Evolutionary conservation across 306 rosid genomes (phyloP), one percentile per base, ranked within the genome.

Genomic region (Trifolium dubium): DNA sequence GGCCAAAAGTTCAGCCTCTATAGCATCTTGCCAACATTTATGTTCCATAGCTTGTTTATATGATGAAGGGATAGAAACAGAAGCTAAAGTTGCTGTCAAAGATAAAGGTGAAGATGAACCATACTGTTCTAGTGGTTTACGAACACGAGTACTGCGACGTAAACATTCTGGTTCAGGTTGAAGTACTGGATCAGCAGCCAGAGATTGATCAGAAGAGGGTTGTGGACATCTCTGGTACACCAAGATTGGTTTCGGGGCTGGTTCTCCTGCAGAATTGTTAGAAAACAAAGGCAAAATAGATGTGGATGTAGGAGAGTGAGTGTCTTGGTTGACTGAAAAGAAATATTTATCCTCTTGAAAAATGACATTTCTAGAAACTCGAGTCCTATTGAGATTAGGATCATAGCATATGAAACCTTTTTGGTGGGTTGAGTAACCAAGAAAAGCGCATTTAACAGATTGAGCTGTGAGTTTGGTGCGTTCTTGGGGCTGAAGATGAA

Each of bases 31-130:
- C 66, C 58, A 65, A 66, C 73, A 66, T 35, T 53, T 14, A 65
- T 40, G 67, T 23, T 66, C 46, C 17, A 55, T 29, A 1, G 80
- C 80, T 8, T 76, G 58, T 49, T 65, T 65, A 43, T 76, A 65
- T 6, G 54, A 76, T 1, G 65, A 50, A 28, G 49, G 67, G 14
- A 54, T 50, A 74, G 14, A 8, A 74, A 34, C 35, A 54, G 19
- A 71, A 4, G 66, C 23, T 19, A 55, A 37, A 12, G 41, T 55
- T 55, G 54, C n/a, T 71, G 54, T 71, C 15, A 55, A 3, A 8
- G 75, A 71, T 54, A 37, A 35, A 54, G 50, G 46, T 0, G 9
- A 1, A 34, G 50, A 53, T 11, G 54, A 70, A 35, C 3, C 35
- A 37, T 54, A 39, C 23, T 1, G 23, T 23, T 23, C 23, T 23